These are phyloP conservation scores for Ophiocordyceps sinensis DNA, from an alignment of 2,329 filamentous ascomycete species.

Conservation along the genomic window DNA sequence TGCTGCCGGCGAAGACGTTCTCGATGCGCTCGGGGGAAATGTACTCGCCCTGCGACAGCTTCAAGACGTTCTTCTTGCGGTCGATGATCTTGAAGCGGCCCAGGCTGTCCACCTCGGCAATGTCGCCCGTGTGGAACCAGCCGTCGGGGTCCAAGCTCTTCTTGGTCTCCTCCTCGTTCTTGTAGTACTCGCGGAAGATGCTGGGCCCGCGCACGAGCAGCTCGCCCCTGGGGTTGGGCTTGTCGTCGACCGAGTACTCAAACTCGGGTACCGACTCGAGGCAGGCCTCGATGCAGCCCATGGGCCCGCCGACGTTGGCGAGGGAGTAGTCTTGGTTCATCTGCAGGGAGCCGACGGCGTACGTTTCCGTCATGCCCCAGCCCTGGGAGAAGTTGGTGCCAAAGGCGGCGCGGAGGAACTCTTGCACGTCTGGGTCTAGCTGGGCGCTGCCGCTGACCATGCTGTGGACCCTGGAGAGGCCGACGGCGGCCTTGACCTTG, in stretches of 20 bases:
- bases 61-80: conserved; percentile 97
- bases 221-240: conserved; percentile 81
- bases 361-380: conserved; percentile 89
- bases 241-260: conserved; percentile 80
- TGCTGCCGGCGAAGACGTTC: conserved; percentile 79
- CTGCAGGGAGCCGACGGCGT: conserved; percentile 64
- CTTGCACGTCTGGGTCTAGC: conserved; percentile 74
- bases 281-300: conserved; percentile 57
- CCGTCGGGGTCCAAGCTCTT: conserved; percentile 76
- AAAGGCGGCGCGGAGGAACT: conserved; percentile 76
- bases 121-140: conserved; percentile 96
- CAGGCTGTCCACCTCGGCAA: conserved; percentile 68
- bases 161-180: conserved; percentile 73
- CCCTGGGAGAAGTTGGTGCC: conserved; percentile 70
- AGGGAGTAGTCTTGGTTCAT: conserved; percentile 52
- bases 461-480: conserved; percentile 55
- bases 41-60: conserved; percentile 95
- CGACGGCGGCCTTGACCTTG: conserved; percentile 73
- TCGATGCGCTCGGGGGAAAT: conserved; percentile 95
- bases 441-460: conserved; percentile 87
- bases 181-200: conserved; percentile 78
- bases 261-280: conserved; percentile 82
- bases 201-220: conserved; percentile 68
- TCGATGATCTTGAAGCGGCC: conserved; percentile 91
- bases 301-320: conserved; percentile 69